Conservation (phyloP, 768 basidiomycete species). For the Trametes sanguinea region DNA sequence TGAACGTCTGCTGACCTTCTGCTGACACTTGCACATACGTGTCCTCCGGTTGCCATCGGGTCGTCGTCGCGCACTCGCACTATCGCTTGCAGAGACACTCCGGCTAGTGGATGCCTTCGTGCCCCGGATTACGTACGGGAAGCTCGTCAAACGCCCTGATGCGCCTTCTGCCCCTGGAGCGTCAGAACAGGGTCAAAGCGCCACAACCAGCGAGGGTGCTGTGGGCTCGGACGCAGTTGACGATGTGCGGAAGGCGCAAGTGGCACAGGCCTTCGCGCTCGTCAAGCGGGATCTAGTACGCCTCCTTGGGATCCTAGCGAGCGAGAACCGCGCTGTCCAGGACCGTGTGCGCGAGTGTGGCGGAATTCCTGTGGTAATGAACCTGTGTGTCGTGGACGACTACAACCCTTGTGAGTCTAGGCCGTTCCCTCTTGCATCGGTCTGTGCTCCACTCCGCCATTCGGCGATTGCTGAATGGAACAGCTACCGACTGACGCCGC, state of each 20-base stretch:
- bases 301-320: slow-evolving; percentile 75
- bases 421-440: not conserved
- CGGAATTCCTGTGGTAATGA: slow-evolving; percentile 83
- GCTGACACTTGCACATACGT: not conserved
- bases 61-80: not conserved
- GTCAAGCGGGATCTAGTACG: slow-evolving; percentile 91
- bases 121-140: slow-evolving; percentile 82
- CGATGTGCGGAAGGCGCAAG: slow-evolving; percentile 23
- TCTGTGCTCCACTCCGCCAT: not conserved
- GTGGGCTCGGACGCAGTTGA: not conserved
- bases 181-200: not conserved
- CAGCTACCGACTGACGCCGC: not conserved
- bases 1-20: slow-evolving; percentile 5
- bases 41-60: not conserved
- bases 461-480: not conserved
- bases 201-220: not conserved
- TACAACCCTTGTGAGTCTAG: slow-evolving; percentile 82
- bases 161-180: slow-evolving; percentile 3
- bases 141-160: slow-evolving; percentile 43
- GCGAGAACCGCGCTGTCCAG: slow-evolving; percentile 65
- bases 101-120: slow-evolving; percentile 77
- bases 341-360: slow-evolving; percentile 70
- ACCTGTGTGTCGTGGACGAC: slow-evolving; percentile 88
- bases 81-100: slow-evolving; percentile 57
- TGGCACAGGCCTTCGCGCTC: slow-evolving; percentile 70